Percentiles rank a stretch among this genome's conserved stretches.
Conservation (phyloP, 2,329 filamentous ascomycete species). For the Hypocreales sp. region DNA sequence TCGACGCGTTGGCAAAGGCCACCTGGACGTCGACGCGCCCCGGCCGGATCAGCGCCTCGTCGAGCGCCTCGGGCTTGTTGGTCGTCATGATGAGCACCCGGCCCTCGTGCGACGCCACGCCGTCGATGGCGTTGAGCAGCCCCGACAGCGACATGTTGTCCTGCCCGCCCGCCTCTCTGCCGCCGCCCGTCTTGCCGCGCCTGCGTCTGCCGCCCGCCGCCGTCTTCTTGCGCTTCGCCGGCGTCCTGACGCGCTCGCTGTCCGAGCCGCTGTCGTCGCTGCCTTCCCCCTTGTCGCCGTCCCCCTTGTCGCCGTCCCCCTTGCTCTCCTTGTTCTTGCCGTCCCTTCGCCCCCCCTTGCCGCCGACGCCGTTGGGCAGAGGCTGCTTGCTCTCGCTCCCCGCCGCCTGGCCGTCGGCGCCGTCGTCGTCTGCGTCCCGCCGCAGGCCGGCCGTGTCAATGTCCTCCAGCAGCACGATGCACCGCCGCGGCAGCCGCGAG, state of each 20-base stretch:
- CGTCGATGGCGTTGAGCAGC: constrained; percentile 71
- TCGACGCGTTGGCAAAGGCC: constrained; percentile 42
- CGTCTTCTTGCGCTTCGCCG: background rate
- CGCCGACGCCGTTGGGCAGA: constrained; percentile 7
- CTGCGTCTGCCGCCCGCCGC: constrained; percentile 1
- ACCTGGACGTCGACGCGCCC: constrained; percentile 60
- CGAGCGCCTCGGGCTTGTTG: constrained; percentile 58
- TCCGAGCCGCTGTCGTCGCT: constrained; percentile 5
- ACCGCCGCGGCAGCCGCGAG: constrained; percentile 42
- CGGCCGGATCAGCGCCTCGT: constrained; percentile 58
- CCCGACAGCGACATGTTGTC: constrained; percentile 58
- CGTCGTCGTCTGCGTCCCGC: constrained; percentile 19
- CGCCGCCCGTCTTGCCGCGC: constrained; percentile 6
- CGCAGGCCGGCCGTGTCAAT: constrained; percentile 50
- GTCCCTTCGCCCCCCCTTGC: constrained; percentile 6
- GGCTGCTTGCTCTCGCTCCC: constrained; percentile 5
- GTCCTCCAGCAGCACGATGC: constrained; percentile 53
- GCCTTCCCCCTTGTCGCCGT: constrained; percentile 7
- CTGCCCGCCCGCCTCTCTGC: too few species aligned
- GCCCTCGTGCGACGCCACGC: constrained; percentile 65
- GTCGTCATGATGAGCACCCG: constrained; percentile 72
- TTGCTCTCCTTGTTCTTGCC: constrained; percentile 12
- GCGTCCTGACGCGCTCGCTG: constrained; percentile 5
- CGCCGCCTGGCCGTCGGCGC: constrained; percentile 5
- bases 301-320: constrained; percentile 15